Evolutionary conservation across 2,329 filamentous ascomycete genomes (phyloP).

Genomic region (Hypomyces rosellus): DNA sequence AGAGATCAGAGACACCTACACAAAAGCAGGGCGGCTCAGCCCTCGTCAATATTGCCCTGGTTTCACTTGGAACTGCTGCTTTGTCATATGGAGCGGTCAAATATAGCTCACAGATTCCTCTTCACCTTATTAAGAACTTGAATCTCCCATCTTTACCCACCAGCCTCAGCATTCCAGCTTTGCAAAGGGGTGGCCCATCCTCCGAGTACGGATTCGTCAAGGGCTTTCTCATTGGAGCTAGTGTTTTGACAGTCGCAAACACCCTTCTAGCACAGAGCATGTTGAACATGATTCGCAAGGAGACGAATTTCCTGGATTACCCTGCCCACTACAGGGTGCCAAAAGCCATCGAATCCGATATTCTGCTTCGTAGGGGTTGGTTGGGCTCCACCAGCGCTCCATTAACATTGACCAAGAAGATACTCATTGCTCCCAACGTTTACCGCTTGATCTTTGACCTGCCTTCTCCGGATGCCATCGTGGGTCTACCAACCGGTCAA

Average conservation of each 20-base stretch:
- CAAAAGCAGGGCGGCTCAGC: not conserved
- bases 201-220: conserved; percentile 26
- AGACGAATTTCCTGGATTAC: conserved; percentile 27
- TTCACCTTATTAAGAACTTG: no score
- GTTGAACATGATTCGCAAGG: conserved; percentile 24
- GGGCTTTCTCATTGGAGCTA: conserved; percentile 31
- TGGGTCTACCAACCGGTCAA: conserved; percentile 52
- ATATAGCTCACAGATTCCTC: not conserved
- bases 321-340: conserved; percentile 35
- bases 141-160: no score
- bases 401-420: conserved; percentile 38
- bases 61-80: conserved; percentile 16
- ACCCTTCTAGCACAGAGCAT: conserved; percentile 24
- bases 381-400: conserved; percentile 44
- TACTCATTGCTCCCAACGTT: conserved; percentile 34
- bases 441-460: conserved; percentile 44
- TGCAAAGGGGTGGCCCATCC: no score
- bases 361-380: conserved; percentile 38
- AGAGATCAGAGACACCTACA: not conserved
- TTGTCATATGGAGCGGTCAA: conserved; percentile 12
- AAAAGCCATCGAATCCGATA: conserved; percentile 30
- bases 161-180: no score
- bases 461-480: conserved; percentile 35
- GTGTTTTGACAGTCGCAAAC: conserved; percentile 26
- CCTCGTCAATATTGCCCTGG: conserved; percentile 15